Evolutionary conservation across 2,329 filamentous ascomycete genomes (phyloP), one percentile per base, ranked within the genome.

Genomic region (Nothopassalora personata): DNA sequence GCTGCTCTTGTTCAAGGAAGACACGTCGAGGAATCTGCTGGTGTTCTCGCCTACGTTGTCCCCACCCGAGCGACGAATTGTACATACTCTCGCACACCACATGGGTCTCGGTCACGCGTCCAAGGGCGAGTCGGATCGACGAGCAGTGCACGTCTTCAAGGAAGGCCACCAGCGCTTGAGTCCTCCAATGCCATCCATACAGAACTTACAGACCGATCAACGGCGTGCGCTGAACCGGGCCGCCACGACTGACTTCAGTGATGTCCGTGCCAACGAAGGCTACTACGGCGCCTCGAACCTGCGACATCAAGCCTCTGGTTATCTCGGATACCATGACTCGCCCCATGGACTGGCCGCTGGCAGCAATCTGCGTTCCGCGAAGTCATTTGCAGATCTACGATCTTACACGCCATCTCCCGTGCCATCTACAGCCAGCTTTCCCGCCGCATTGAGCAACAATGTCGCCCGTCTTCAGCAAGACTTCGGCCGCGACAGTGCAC

Each of bases 171-270:
- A 72, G 74, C 77, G 72, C 13, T 75, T 86, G 59, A 87, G 85
- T 74, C 84, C 85, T 15, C 83, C 84, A 1, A 77, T 85, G 72
- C 79, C 80, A n/a, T 79, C 82, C 53, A 86, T 79, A 79, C 86
- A 79, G 68, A 86, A 86, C 58, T 86, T 89, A 59, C 84, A 85
- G 23, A 90, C 96, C 64, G 85, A 89, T 57, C 87, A 91, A 67
- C 87, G 93, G 66, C 89, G 93, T 61, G 89, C 88, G 4, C 80
- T 99, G 36, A 96, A 91, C 77, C 88, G 94, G 63, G 92, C 94
- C 15, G 94, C 94, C n/a, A 97, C 94, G 1, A 96, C 95, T 66
- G 94, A 97, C 74, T 97, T 97, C 74, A 91, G 90, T 65, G 88
- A 91, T 63, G 85, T 89, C 54, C 83, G 89, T 56, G 88, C 88